phyloP scores from a whole-genome alignment of 345 rosid species.

The Populus euphratica region DNA sequence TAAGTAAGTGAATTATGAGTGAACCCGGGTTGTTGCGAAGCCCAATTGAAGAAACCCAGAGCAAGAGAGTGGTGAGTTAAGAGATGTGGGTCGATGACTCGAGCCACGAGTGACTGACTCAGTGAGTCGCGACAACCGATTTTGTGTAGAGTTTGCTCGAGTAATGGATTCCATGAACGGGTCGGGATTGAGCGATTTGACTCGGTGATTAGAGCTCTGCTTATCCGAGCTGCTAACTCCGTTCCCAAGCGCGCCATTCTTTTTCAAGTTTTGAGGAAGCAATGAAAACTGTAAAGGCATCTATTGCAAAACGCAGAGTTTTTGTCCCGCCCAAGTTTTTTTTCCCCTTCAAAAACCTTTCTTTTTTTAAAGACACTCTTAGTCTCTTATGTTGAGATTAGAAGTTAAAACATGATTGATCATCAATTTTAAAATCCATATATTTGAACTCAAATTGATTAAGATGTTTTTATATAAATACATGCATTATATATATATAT shows the following conservation, averaged over 20 bases:
- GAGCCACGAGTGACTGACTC: conserved; percentile 62
- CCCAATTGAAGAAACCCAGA: conserved; percentile 93
- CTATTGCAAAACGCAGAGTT: no score
- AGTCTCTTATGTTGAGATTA: no score
- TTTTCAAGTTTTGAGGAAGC: background rate
- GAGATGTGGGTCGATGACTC: conserved; percentile 73
- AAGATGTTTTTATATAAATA: no score
- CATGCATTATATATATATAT: no score
- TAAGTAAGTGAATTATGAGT: conserved; percentile 60
- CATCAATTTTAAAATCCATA: no score
- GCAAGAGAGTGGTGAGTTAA: conserved; percentile 66
- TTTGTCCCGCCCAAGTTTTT: no score
- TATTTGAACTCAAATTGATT: no score
- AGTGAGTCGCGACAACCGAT: conserved; percentile 47
- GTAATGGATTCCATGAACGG: conserved; percentile 54
- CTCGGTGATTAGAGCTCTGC: conserved; percentile 57
- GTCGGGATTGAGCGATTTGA: conserved; percentile 41
- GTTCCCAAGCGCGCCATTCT: conserved; percentile 33
- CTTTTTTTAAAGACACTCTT: no score
- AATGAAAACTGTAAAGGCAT: background rate
- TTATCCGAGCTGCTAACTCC: conserved; percentile 54
- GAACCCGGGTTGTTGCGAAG: conserved; percentile 78
- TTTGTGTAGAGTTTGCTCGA: conserved; percentile 63
- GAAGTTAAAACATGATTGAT: no score
- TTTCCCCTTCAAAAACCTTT: no score